These are phyloP conservation scores for Tuber brumale DNA, from an alignment of 495 filamentous ascomycete genomes.

Conservation along the genomic window DNA sequence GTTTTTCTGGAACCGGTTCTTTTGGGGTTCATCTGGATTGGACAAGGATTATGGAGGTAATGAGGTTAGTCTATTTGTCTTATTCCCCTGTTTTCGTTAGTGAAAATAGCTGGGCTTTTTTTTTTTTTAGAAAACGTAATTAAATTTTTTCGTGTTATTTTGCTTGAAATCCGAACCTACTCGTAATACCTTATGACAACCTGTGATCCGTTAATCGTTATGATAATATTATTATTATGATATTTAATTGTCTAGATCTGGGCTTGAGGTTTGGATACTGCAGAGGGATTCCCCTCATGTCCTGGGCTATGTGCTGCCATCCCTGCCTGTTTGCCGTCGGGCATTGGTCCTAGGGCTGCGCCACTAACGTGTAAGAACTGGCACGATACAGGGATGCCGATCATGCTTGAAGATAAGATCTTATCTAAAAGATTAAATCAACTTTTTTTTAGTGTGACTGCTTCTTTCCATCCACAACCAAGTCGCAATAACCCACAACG, in stretches of 20 bases:
- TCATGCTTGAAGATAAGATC: not conserved
- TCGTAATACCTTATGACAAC: not conserved
- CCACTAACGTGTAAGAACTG: not conserved
- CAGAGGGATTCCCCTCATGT: too few species aligned
- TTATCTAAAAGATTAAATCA: conserved; percentile 3
- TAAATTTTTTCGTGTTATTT: not conserved
- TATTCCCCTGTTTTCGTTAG: not conserved
- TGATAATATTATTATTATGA: too few species aligned
- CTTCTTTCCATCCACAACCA: conserved; percentile 30
- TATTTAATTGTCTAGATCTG: not conserved
- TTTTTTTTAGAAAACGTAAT: not conserved
- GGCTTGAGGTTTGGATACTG: not conserved
- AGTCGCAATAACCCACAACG: conserved; percentile 17
- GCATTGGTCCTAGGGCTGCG: not conserved
- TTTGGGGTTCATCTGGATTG: not conserved
- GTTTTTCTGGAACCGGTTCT: not conserved
- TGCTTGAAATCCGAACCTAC: not conserved
- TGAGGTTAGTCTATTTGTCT: conserved; percentile 1
- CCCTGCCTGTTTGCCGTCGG: not conserved
- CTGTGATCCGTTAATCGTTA: too few species aligned
- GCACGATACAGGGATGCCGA: not conserved
- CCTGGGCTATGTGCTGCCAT: not conserved
- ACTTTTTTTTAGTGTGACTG: conserved; percentile 23
- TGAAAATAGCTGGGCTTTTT: not conserved
- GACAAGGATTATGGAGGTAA: not conserved